Conservation (phyloP, 805 yeast genomes). For the Kluyveromyces aestuarii region DNA sequence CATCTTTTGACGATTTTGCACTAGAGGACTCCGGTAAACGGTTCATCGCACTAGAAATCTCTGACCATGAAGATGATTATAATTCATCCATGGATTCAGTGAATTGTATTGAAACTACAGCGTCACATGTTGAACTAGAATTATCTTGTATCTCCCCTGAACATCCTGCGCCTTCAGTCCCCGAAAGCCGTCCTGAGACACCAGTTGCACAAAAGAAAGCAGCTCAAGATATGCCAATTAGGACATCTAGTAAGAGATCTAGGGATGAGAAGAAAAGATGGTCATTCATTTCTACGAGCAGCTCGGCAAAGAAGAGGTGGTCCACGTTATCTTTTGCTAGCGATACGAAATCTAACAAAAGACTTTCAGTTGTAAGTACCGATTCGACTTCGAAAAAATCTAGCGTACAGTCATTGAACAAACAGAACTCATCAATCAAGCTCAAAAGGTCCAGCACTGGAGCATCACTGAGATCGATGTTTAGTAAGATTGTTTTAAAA, state of each 20-base stretch:
- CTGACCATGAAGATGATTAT: conserved; percentile 24
- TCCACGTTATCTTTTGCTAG: conserved; percentile 19
- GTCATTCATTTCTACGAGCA: conserved; percentile 23
- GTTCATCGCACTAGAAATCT: conserved; percentile 25
- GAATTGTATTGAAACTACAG: background rate
- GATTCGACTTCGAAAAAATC: conserved; percentile 2
- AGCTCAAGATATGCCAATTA: background rate
- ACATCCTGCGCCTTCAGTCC: background rate
- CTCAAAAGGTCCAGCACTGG: conserved; percentile 25
- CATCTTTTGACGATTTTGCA: conserved; percentile 19
- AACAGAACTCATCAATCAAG: conserved; percentile 2
- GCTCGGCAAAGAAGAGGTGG: conserved; percentile 25
- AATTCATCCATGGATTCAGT: conserved; percentile 9
- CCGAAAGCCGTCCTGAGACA: background rate
- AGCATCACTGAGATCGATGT: conserved; percentile 24
- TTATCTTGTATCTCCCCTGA: background rate
- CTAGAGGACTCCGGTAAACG: conserved; percentile 11
- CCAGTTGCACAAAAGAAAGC: background rate
- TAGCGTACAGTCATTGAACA: conserved; percentile 2
- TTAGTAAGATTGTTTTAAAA: conserved; percentile 19
- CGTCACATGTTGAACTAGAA: background rate
- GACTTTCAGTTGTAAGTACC: conserved; percentile 2
- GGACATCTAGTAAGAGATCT: background rate
- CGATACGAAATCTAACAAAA: conserved; percentile 4
- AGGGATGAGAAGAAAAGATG: conserved; percentile 21